Evolutionary conservation across 176 grass and related monocot genomes (phyloP), one percentile per base, ranked within the genome.

Genomic region (Eremochloa ophiuroides): DNA sequence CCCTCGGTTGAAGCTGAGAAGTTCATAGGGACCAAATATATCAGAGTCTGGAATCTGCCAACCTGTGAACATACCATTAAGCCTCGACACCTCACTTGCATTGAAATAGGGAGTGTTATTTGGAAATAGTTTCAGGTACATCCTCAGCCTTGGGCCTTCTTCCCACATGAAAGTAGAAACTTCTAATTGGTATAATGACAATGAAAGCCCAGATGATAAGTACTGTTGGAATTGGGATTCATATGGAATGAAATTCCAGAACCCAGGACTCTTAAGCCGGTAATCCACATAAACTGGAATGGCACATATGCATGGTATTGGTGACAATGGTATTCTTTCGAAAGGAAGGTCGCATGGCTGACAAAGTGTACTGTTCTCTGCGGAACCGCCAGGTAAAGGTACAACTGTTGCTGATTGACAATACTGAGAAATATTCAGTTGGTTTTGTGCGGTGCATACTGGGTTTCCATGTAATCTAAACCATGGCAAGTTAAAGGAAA

Each of bases 11-110:
- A 94, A 88, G 37, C 78, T 42, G 20, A 94, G 10, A 75, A 94
- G 92, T 69, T 94, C 92, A 67, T 94, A 94, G 29, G 92, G 92
- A 30, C 92, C 92, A 91, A 91, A 94, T 86, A 94, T 76, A 48
- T 89, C 83, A 74, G 88, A 91, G 48, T 91, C 88, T 2, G 7
- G 7, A 81, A 94, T 94, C 66, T 71, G 15, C 92, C 92, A 94
- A 37, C 83, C 88, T 66, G 88, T 91, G 72, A 94, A 94, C 88
- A 94, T 84, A 41, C 27, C 33, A 87, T 18, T 88, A n/a, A 94
- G 84, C 76, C 86, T 87, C 6, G 17, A 13, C 18, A 94, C 80
- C 47, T 94, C 88, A 46, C 67, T 71, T 60, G n/a, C 11, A 61
- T 65, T 89, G 22, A 94, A 94, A 27, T 35, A 3, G 14, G 0